These are phyloP conservation scores for Daedaleopsis nitida DNA, from an alignment of 768 basidiomycete species.

Conservation along the genomic window DNA sequence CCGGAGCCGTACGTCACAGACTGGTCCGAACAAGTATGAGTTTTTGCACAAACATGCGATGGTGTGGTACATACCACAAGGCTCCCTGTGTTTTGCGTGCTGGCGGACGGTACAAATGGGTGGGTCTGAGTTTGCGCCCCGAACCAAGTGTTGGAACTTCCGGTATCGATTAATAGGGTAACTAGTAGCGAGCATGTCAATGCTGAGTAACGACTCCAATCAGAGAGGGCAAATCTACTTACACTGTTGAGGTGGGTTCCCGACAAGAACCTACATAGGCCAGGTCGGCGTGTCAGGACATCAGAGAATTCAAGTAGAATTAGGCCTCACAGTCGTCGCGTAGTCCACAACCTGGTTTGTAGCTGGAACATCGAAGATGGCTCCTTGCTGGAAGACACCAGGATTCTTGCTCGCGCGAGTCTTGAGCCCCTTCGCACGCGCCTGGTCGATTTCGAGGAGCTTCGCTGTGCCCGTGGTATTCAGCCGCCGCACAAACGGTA, in stretches of 20 bases:
- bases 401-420: conserved; percentile 20
- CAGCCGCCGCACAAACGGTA: conserved; percentile 22
- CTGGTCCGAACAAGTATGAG: conserved; percentile 23
- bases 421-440: conserved; percentile 17
- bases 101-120: conserved; percentile 42
- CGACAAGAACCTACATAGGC: conserved; percentile 22
- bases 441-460: conserved; percentile 20
- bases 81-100: conserved; percentile 37
- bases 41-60: conserved; percentile 14
- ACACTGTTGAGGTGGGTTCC: conserved; percentile 4
- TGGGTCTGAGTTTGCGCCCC: conserved; percentile 40
- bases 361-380: neutral
- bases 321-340: conserved; percentile 20
- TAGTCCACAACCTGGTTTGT: conserved; percentile 28
- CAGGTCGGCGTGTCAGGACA: no score
- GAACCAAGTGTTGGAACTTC: conserved; percentile 56
- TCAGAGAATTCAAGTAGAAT: no score
- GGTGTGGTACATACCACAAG: conserved; percentile 30
- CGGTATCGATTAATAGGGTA: conserved; percentile 57
- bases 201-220: conserved; percentile 22
- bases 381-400: conserved; percentile 1
- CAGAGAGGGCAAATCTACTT: neutral
- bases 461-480: conserved; percentile 20
- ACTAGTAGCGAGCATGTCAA: conserved; percentile 15
- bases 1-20: conserved; percentile 54